phyloP scores from a whole-genome alignment of 2,329 filamentous ascomycete genomes.

The Fusarium concolor region DNA sequence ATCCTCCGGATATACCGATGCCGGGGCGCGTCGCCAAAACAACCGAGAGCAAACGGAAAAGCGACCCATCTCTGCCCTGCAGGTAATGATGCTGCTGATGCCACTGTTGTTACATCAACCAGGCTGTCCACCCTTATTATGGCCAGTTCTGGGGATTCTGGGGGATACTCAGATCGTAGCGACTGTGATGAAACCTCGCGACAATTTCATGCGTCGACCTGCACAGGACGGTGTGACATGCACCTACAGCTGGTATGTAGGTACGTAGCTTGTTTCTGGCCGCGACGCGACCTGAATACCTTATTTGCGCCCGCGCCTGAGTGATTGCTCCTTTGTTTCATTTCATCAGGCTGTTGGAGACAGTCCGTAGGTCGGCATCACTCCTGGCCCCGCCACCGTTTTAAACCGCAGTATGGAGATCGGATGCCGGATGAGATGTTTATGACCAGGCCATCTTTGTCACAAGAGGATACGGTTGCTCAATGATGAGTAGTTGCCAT shows the following conservation, averaged over 20 bases:
- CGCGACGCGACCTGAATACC: slow-evolving; percentile 14
- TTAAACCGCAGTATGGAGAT: slow-evolving; percentile 12
- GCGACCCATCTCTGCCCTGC: slow-evolving; percentile 4
- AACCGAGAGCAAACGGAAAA: slow-evolving; percentile 1
- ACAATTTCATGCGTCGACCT: slow-evolving; percentile 30
- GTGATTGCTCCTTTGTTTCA: slow-evolving; percentile 18
- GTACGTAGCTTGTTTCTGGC: slow-evolving; percentile 17
- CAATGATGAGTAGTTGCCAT: neutral
- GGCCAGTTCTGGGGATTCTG: neutral
- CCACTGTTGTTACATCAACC: slow-evolving; percentile 18
- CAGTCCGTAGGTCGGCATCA: slow-evolving; percentile 14
- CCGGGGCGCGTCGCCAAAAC: slow-evolving; percentile 14
- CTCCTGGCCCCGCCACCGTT: slow-evolving; percentile 18
- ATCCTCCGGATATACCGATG: slow-evolving; percentile 32
- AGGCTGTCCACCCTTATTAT: slow-evolving; percentile 2
- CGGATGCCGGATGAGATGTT: slow-evolving; percentile 6
- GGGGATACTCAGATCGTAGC: slow-evolving; percentile 11
- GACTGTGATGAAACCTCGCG: slow-evolving; percentile 16
- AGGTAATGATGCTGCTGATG: slow-evolving; percentile 4
- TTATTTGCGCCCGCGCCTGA: slow-evolving; percentile 18
- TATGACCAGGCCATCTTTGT: slow-evolving; percentile 3
- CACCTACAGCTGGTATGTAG: slow-evolving; percentile 5
- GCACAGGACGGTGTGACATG: slow-evolving; percentile 17
- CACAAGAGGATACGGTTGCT: neutral
- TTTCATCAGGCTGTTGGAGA: slow-evolving; percentile 8